phyloP scores from a whole-genome alignment of 1,284 basidiomycete genomes.

The Schizophyllum amplum region DNA sequence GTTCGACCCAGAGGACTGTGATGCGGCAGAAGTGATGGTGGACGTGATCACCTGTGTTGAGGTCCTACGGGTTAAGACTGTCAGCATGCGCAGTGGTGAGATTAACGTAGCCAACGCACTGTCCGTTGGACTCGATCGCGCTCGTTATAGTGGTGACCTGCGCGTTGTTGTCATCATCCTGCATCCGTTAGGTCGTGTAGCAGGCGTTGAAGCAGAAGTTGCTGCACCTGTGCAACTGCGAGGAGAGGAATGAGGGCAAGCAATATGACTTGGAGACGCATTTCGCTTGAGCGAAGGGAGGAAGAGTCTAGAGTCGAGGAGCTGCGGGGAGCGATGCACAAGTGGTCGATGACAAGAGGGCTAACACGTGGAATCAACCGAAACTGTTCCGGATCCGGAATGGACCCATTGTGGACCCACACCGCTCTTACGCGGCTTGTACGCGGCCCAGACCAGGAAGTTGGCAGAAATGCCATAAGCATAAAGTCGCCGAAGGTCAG shows the following conservation, averaged over 20 bases:
- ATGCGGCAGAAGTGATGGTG: constrained; percentile 8
- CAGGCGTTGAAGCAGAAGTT: neutral
- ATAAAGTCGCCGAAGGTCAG: too few species aligned
- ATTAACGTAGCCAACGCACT: neutral
- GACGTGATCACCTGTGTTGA: constrained; percentile 4
- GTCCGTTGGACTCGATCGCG: neutral
- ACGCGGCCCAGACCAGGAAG: too few species aligned
- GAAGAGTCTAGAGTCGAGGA: too few species aligned
- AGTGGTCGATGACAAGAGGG: neutral
- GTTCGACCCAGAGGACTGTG: neutral
- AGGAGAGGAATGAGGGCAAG: constrained; percentile 27
- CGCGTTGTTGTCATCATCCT: constrained; percentile 14
- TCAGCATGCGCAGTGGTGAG: neutral
- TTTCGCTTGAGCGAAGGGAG: constrained; percentile 2
- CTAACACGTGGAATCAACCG: neutral
- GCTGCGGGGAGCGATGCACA: too few species aligned
- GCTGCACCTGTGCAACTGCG: constrained; percentile 9
- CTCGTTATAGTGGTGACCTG: neutral
- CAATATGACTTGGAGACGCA: constrained; percentile 19
- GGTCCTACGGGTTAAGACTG: neutral
- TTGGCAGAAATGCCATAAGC: too few species aligned
- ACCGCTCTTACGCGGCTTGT: too few species aligned
- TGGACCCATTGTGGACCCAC: too few species aligned
- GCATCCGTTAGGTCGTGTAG: constrained; percentile 17
- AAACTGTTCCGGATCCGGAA: neutral